A percentile compares a stretch with the other conserved stretches of the same genome.
These are phyloP conservation scores for Pseudogymnoascus sp. DNA, from an alignment of 2,329 filamentous ascomycete genomes.

Conservation along the genomic window DNA sequence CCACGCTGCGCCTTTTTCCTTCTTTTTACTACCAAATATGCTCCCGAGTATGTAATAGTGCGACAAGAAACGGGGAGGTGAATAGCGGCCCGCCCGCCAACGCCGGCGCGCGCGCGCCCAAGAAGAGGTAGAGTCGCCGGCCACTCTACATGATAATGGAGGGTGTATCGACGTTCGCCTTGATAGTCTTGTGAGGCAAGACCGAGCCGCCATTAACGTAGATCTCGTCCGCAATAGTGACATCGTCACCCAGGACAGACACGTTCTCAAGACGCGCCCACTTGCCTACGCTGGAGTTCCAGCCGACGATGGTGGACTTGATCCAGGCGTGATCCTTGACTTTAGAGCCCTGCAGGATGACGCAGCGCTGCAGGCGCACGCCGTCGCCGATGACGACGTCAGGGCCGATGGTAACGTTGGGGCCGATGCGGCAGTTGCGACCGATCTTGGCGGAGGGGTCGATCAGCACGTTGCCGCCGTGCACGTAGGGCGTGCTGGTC, in stretches of 20 bases:
- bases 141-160: slow-evolving; percentile 56
- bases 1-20: too few relatives aligned
- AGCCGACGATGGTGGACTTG: slow-evolving; percentile 96
- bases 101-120: background rate
- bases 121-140: background rate
- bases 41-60: background rate
- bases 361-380: slow-evolving; percentile 86
- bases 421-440: slow-evolving; percentile 96
- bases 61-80: background rate
- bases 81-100: background rate
- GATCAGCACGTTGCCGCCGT: slow-evolving; percentile 92
- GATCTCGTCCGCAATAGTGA: slow-evolving; percentile 95
- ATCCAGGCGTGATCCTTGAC: slow-evolving; percentile 99
- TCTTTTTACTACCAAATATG: background rate
- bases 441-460: slow-evolving; percentile 92
- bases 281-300: slow-evolving; percentile 92
- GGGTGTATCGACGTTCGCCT: slow-evolving; percentile 83
- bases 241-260: slow-evolving; percentile 94
- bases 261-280: slow-evolving; percentile 98
- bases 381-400: slow-evolving; percentile 89
- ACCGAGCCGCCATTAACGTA: slow-evolving; percentile 97
- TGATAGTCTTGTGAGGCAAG: slow-evolving; percentile 97
- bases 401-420: slow-evolving; percentile 92
- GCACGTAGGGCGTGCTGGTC: slow-evolving; percentile 66
- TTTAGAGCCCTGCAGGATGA: slow-evolving; percentile 80